Percentiles rank a stretch among this genome's conserved stretches.
phyloP scores from a whole-genome alignment of 768 basidiomycete genomes.

The Galerina sulciceps region DNA sequence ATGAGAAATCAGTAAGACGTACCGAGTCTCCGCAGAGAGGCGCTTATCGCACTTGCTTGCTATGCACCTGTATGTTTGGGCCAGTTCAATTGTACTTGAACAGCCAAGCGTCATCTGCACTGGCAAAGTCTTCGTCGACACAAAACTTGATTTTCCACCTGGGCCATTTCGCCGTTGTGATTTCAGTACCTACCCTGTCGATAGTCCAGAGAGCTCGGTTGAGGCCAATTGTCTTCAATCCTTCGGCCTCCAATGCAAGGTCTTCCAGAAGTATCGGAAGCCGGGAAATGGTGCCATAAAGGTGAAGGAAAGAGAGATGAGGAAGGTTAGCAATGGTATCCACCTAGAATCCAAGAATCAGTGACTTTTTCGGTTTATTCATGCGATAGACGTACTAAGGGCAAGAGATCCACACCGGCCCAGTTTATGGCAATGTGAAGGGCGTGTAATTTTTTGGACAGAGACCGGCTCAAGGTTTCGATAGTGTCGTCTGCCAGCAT shows the following conservation, averaged over 20 bases:
- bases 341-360: constrained; percentile 19
- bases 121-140: constrained; percentile 40
- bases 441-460: constrained; percentile 35
- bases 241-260: constrained; percentile 34
- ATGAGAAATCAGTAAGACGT: constrained; percentile 12
- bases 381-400: constrained; percentile 26
- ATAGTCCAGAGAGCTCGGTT: constrained; percentile 43
- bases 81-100: constrained; percentile 36
- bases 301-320: constrained; percentile 38
- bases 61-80: constrained; percentile 2
- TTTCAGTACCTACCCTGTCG: constrained; percentile 32
- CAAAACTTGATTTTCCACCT: constrained; percentile 45
- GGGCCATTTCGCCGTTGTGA: constrained; percentile 36
- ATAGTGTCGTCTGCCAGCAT: constrained; percentile 28
- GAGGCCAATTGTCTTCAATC: constrained; percentile 38
- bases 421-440: constrained; percentile 42
- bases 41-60: constrained; percentile 17
- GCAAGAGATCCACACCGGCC: constrained; percentile 28
- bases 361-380: neutral
- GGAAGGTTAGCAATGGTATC: constrained; percentile 31
- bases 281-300: constrained; percentile 34
- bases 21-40: constrained; percentile 9
- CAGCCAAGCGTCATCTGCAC: constrained; percentile 42
- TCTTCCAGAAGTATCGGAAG: constrained; percentile 38
- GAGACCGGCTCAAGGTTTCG: constrained; percentile 21